Evolutionary conservation across 768 basidiomycete species (phyloP).

Genomic region (Agaricus sinodeliciosus): DNA sequence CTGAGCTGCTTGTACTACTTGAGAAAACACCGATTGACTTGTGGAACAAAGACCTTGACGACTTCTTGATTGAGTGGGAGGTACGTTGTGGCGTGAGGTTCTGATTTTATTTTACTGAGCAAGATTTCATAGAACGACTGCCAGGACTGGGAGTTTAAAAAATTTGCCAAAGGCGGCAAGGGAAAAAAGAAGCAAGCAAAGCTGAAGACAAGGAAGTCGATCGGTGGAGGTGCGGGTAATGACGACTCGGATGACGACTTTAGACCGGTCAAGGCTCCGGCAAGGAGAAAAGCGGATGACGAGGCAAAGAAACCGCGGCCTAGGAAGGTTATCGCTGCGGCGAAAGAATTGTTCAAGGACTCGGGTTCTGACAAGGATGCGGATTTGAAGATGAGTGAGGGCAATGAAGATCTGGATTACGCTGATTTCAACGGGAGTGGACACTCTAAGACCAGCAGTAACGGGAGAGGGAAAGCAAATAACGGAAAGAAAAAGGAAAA

Average conservation of each 20-base stretch:
- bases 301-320: slow-evolving; percentile 15
- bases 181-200: slow-evolving; percentile 46
- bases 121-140: slow-evolving; percentile 31
- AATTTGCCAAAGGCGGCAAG: slow-evolving; percentile 26
- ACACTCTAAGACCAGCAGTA: background rate
- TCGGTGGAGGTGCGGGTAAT: slow-evolving; percentile 22
- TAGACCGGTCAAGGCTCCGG: slow-evolving; percentile 36
- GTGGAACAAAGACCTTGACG: slow-evolving; percentile 88
- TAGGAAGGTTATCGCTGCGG: slow-evolving; percentile 11
- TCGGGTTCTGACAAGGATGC: slow-evolving; percentile 12
- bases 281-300: slow-evolving; percentile 27
- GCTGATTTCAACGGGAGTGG: background rate
- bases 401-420: slow-evolving; percentile 6
- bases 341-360: slow-evolving; percentile 16
- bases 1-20: slow-evolving; percentile 71
- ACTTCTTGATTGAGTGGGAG: slow-evolving; percentile 79
- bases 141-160: slow-evolving; percentile 40
- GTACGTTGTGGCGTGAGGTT: slow-evolving; percentile 37
- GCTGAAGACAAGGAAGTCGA: slow-evolving; percentile 43
- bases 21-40: slow-evolving; percentile 73
- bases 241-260: slow-evolving; percentile 41
- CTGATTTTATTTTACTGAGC: background rate
- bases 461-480: background rate
- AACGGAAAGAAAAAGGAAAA: slow-evolving; percentile 16
- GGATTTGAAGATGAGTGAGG: background rate